Evolutionary conservation across 1,284 basidiomycete genomes (phyloP), one percentile per base, ranked within the genome.

Genomic region (Puccinia novopanici): DNA sequence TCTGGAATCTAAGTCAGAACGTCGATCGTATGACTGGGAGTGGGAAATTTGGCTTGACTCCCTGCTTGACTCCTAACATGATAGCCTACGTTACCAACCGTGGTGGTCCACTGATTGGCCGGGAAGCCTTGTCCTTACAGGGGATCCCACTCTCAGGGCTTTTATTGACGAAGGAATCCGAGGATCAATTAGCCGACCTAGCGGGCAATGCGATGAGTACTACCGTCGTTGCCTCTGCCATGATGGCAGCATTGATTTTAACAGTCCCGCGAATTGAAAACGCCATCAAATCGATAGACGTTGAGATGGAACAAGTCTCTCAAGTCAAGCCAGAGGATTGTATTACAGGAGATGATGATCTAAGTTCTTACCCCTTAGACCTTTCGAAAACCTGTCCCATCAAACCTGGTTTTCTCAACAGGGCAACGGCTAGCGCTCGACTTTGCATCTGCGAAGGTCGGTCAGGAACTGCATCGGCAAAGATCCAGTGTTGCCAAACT

Each of bases 1-100:
- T 97, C 0, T 98, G 95, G 95, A 98, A 98, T 86, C 88, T 98
- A n/a, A 95, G 93, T 4, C 95, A 98, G 86, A 98, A 98, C 83
- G 95, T 98, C 37, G 86, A 86, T 71, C 90, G 94, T 19, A 92
- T 92, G 59, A 93, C 91, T 55, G 92, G 92, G 4, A 91, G 92
- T 0, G 90, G 89, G 81, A 91, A 91, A 85, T 88, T 91, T 0
- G 95, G 94, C 10, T 92, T 96, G 67, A 93, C 92, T 81, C 93
- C 93, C 0, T 98, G 95, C 86, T 89, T 98, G 24, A 98, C 95
- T 0, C 95, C 95, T 0, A 92, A 93, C 50, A 97, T 97, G 92
- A 98, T 98, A 82, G 93, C 95, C 0, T 98, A 94, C 85, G 92
- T 97, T 84, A 94, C 95, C 42, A 94, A 93, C 84, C 93, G 95